Percentiles rank a stretch among this genome's conserved stretches.
Evolutionary conservation across 106 monocot species (phyloP).

Genomic region (Phalaenopsis aphrodite): DNA sequence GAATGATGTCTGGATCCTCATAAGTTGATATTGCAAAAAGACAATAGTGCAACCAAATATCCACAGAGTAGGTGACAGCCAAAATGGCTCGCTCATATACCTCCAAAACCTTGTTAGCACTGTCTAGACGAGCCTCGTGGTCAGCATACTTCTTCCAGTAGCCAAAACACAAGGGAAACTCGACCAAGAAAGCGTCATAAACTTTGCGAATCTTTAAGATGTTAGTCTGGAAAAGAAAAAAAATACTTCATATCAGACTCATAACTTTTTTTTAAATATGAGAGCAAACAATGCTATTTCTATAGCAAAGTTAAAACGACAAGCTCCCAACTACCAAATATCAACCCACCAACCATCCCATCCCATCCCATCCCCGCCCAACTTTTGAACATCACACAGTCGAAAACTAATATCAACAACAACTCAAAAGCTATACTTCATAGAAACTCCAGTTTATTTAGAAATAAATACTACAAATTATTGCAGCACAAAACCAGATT

Average conservation of each 20-base stretch:
- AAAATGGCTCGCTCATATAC: constrained; percentile 90
- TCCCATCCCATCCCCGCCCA: neutral
- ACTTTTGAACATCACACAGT: neutral
- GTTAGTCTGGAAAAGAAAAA: constrained; percentile 51
- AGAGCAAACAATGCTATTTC: neutral
- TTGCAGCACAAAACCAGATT: neutral
- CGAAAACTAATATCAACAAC: neutral
- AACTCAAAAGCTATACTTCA: neutral
- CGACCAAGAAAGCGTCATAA: constrained; percentile 83
- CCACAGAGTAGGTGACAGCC: constrained; percentile 95
- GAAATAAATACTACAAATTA: neutral
- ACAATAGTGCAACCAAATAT: constrained; percentile 95
- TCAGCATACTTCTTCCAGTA: constrained; percentile 99
- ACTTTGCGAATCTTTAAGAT: constrained; percentile 77
- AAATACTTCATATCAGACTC: neutral
- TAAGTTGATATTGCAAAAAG: constrained; percentile 85
- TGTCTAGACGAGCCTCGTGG: constrained; percentile 68
- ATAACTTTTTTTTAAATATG: neutral
- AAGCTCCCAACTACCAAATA: neutral
- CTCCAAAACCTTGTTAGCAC: constrained; percentile 71
- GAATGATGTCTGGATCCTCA: constrained; percentile 72
- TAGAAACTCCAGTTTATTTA: neutral
- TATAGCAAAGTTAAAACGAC: neutral
- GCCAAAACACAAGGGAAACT: constrained; percentile 95
- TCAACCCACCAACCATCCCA: neutral